phyloP scores from a whole-genome alignment of 106 monocot species.

The Dendrobium catenatum region DNA sequence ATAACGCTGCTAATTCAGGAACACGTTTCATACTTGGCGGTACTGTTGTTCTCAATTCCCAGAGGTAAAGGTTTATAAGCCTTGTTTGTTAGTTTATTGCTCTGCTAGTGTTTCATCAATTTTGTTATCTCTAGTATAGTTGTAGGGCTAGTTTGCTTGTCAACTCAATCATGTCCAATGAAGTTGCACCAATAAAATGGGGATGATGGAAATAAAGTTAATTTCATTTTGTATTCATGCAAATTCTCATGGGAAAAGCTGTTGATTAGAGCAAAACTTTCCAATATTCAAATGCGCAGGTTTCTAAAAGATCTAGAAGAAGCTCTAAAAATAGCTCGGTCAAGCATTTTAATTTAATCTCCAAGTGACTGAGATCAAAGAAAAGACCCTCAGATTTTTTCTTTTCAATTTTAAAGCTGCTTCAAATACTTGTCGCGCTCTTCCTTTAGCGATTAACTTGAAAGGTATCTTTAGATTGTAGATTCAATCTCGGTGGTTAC shows the following conservation, averaged over 20 bases:
- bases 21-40: constrained; percentile 92
- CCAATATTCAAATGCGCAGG: constrained; percentile 25
- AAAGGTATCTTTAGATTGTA: too few relatives aligned
- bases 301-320: constrained; percentile 87
- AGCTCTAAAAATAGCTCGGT: constrained; percentile 69
- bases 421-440: too few relatives aligned
- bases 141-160: neutral
- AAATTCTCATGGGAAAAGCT: neutral
- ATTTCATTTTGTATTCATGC: too few relatives aligned
- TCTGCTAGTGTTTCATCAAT: neutral
- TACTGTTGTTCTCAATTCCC: constrained; percentile 82
- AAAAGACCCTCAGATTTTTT: neutral
- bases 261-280: neutral
- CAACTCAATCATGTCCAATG: neutral
- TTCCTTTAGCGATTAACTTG: too few relatives aligned
- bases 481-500: too few relatives aligned
- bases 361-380: neutral
- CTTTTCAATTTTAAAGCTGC: too few relatives aligned
- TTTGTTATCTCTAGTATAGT: neutral
- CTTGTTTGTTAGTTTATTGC: neutral
- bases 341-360: constrained; percentile 34
- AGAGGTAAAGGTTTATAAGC: constrained; percentile 31
- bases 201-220: too few relatives aligned
- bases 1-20: constrained; percentile 83
- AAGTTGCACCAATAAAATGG: too few relatives aligned